Evolutionary conservation across 306 rosid species (phyloP), one percentile per base, ranked within the genome.

Genomic region (Malus asiatica): DNA sequence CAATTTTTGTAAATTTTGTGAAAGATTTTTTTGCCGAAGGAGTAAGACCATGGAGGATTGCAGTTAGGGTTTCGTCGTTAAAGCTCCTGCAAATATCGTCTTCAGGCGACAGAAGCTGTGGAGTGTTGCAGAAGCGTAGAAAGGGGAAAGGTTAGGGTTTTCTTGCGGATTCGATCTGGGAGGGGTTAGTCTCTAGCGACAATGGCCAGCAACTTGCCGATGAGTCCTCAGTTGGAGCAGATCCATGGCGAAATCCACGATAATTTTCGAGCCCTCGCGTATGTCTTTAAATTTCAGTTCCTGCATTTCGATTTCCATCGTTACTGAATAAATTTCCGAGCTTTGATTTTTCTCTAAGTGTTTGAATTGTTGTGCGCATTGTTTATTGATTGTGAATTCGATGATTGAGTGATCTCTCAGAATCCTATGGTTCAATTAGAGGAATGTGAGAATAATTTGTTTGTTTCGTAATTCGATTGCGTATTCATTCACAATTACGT

Each of bases 241-340:
- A 96, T 92, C 96, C 96, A 96, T 59, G 97, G 98, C 29, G 97
- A 96, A 90, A 96, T 96, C 85, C 92, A 84, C 70, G 99, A 96
- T 76, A 67, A 87, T 83, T 88, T 92, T 69, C 99, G 98, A 19
- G 92, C 93, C 69, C 96, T 96, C 18, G 85, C 98, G 99, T 96
- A 88, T 78, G 97, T 40, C 66, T 33, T 29, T 32, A 3, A 16
- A 58, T 42, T 73, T 42, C 30, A 12, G 27, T 14, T 44, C 9
- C 42, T 74, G 27, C 62, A 65, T 76, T 76, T 44, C 29, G 27
- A 38, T 27, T 29, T 58, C 10, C 13, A 16, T 70, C 23, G 6
- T 1, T n/a, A 35, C 40, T 23, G 25, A 40, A 53, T n/a, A 35
- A 38, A 27, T 20, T 0, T n/a, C 42, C 11, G 57, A 20, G 65